Base-by-base conservation (phyloP, 78 protist species). In the Dictyostelium purpureum region DNA sequence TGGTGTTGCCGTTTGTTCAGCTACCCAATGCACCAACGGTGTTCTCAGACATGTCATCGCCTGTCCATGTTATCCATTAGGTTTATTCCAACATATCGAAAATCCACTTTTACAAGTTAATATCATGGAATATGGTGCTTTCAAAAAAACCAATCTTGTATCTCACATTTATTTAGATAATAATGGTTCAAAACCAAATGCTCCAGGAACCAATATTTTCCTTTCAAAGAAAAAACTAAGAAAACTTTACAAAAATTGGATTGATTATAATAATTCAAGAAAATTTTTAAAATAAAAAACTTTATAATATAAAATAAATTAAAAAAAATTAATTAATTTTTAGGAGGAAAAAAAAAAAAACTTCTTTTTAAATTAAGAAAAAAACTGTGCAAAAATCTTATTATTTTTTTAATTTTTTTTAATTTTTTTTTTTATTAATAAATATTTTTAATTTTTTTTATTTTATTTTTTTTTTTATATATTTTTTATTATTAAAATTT, bases 21-120 rank as follows among this genome's bases (percentile, higher is more conserved):
- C 74, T 33, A 67, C 56, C 5, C 40, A 59, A 19, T 85, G 92
- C 35, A 26, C 52, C 6, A 65, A 66, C 45, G 49, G 69, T 38
- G 43, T 35, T 19, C 56, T 81, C 11, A 31, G 71, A 5, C 92
- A 85, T 26, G 42, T 37, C 4, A 73, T 73, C 35, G 21, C 47
- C 18, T 85, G 92, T 85, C 80, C 82, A 33, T 59, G 47, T 24
- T 43, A 59, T 18, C 80, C 82, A 57, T 52, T 73, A 24, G 82
- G 75, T 42, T n/a, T 52, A 6, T 82, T 82, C 45, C 49, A 71
- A 45, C 21, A 45, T 18, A 35, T 73, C 2, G 92, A 85, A 26
- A 85, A 70, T n/a, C 92, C 92, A 73, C 10, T 42, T 18, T 12
- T 69, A n/a, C 42, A 56, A 26, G 92, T 85, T n/a, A 42, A 70